Conservation (phyloP, 192 early-diverging fungal species). For the Coemansia sp. region DNA sequence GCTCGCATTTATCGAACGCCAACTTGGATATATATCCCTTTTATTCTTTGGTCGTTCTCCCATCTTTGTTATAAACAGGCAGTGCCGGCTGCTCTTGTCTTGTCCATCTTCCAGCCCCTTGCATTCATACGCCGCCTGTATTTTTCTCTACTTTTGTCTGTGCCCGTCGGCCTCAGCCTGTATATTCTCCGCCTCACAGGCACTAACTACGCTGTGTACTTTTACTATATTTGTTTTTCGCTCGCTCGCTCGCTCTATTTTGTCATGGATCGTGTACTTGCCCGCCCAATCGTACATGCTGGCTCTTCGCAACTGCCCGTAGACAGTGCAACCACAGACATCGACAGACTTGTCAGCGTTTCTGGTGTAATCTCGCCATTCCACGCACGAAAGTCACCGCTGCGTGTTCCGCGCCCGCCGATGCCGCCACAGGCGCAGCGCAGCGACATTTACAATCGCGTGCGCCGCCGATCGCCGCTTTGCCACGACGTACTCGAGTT, state of each 20-base stretch:
- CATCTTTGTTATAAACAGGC: conserved; percentile 2
- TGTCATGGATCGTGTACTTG: neutral
- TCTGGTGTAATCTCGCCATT: conserved; percentile 39
- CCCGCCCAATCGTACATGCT: neutral
- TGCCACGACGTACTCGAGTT: conserved; percentile 53
- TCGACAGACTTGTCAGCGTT: neutral
- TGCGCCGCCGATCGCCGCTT: conserved; percentile 48
- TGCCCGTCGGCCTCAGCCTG: neutral
- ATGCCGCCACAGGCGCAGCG: neutral
- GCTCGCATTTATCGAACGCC: conserved; percentile 19
- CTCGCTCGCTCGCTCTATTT: too few relatives aligned
- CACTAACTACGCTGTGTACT: neutral
- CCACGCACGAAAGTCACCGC: conserved; percentile 18
- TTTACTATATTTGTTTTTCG: neutral
- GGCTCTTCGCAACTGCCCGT: neutral
- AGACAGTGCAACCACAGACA: neutral
- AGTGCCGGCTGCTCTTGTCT: neutral
- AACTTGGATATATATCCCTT: conserved; percentile 7
- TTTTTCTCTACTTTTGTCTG: neutral
- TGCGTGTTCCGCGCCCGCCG: conserved; percentile 9
- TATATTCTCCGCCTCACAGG: neutral
- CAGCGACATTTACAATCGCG: conserved; percentile 33
- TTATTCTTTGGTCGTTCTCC: conserved; percentile 5
- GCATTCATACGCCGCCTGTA: neutral
- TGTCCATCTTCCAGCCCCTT: neutral